Percentiles rank a stretch among this genome's conserved stretches.
Conservation (phyloP, 2,329 filamentous ascomycete genomes). For the Hypoxylon sp. region DNA sequence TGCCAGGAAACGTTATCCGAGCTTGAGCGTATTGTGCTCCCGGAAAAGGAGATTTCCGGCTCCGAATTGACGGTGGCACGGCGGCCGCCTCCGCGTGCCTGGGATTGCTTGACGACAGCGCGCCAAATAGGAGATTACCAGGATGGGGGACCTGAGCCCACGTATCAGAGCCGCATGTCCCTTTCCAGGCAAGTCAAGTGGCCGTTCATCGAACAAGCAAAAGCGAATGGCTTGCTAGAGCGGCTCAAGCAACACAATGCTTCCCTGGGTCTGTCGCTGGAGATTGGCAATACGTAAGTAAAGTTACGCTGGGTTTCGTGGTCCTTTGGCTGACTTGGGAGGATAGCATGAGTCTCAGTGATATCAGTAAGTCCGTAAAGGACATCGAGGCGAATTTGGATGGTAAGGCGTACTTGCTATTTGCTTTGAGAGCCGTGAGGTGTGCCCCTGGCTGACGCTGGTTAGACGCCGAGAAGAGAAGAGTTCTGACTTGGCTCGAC, state of each 20-base stretch:
- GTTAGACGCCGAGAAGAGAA: conserved; percentile 31
- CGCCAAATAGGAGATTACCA: neutral
- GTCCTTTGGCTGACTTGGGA: conserved; percentile 3
- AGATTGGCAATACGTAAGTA: conserved; percentile 28
- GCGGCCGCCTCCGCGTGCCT: too few relatives aligned
- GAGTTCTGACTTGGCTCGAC: conserved; percentile 29
- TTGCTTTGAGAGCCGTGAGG: neutral
- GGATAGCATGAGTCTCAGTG: conserved; percentile 24
- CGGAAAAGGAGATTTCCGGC: conserved; percentile 5
- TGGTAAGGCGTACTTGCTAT: conserved; percentile 20
- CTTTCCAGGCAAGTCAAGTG: conserved; percentile 22
- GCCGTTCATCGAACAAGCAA: conserved; percentile 20
- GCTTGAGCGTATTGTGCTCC: conserved; percentile 19
- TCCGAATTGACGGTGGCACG: neutral
- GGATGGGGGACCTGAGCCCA: neutral
- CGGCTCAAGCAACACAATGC: conserved; percentile 24
- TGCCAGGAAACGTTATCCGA: conserved; percentile 18
- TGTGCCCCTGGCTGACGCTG: conserved; percentile 13
- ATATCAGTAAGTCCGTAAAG: conserved; percentile 13
- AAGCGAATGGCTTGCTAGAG: conserved; percentile 29
- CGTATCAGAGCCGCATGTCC: conserved; percentile 7
- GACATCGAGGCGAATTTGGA: conserved; percentile 31
- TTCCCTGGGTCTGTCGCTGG: conserved; percentile 20
- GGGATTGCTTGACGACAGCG: too few relatives aligned
- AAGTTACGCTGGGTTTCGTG: neutral